Evolutionary conservation across 2,329 filamentous ascomycete species (phyloP).

Genomic region (Clonostachys rosea): DNA sequence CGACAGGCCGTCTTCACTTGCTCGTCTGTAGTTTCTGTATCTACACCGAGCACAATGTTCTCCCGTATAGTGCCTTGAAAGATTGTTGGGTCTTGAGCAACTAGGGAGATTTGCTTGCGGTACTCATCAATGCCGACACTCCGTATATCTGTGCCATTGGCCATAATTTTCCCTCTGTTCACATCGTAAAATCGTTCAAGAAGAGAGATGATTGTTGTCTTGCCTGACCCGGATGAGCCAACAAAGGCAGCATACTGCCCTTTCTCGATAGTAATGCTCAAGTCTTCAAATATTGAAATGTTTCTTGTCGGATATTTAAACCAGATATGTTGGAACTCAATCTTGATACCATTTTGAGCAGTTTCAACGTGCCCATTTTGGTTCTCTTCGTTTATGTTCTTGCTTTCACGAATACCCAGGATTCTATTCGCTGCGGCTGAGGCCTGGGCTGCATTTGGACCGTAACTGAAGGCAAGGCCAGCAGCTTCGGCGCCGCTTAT

Average conservation of each 20-base stretch:
- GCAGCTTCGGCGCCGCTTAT: too few species aligned
- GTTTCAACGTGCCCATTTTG: too few species aligned
- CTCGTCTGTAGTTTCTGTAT: slow-evolving; percentile 48
- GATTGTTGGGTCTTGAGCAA: slow-evolving; percentile 53
- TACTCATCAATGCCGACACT: slow-evolving; percentile 34
- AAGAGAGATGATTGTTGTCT: slow-evolving; percentile 59
- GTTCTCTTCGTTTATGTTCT: too few species aligned
- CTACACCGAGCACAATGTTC: slow-evolving; percentile 50
- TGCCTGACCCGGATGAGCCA: slow-evolving; percentile 62
- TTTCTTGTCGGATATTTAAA: slow-evolving; percentile 64
- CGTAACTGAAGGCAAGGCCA: too few species aligned
- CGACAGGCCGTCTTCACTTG: slow-evolving; percentile 65
- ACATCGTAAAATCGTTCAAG: slow-evolving; percentile 45
- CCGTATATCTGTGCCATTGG: slow-evolving; percentile 40
- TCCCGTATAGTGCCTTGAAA: slow-evolving; percentile 52
- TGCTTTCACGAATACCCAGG: too few species aligned
- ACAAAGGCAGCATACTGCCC: slow-evolving; percentile 61
- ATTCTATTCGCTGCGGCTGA: too few species aligned
- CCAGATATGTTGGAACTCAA: slow-evolving; percentile 53
- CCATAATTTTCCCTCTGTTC: slow-evolving; percentile 28
- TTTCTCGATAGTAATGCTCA: slow-evolving; percentile 51
- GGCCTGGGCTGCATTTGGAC: too few species aligned
- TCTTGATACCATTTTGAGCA: slow-evolving; percentile 26
- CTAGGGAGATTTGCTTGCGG: slow-evolving; percentile 47
- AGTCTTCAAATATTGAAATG: slow-evolving; percentile 47